These are phyloP conservation scores for Tricholoma hemisulphureum DNA, from an alignment of 768 basidiomycete species.

Conservation along the genomic window DNA sequence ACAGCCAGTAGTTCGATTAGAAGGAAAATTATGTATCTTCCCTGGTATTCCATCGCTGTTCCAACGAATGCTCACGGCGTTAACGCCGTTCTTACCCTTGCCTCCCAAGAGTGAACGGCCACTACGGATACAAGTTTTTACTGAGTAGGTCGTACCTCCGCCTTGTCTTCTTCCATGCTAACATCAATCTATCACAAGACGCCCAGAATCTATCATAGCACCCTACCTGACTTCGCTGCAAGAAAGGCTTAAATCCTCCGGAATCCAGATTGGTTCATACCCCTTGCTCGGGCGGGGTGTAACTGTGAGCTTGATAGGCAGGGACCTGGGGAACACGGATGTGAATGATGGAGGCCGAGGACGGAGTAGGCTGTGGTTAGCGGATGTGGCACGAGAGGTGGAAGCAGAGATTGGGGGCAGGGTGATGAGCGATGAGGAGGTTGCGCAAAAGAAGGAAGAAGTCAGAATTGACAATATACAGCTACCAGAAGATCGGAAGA, in stretches of 20 bases:
- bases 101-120: slow-evolving; percentile 76
- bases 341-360: slow-evolving; percentile 44
- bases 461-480: neutral
- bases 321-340: slow-evolving; percentile 28
- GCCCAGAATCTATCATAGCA: slow-evolving; percentile 76
- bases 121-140: slow-evolving; percentile 79
- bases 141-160: slow-evolving; percentile 48
- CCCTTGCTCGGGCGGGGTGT: slow-evolving; percentile 64
- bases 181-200: slow-evolving; percentile 33
- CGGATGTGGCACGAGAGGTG: slow-evolving; percentile 60
- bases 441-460: slow-evolving; percentile 46
- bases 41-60: slow-evolving; percentile 89
- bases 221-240: slow-evolving; percentile 83
- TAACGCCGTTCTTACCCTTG: slow-evolving; percentile 74
- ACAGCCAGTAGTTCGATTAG: slow-evolving; percentile 82
- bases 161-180: slow-evolving; percentile 1
- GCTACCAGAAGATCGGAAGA: neutral
- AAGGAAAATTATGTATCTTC: slow-evolving; percentile 85
- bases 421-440: slow-evolving; percentile 64
- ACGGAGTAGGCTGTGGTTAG: slow-evolving; percentile 42
- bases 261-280: slow-evolving; percentile 82
- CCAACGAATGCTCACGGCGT: slow-evolving; percentile 71
- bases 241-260: slow-evolving; percentile 66
- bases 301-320: slow-evolving; percentile 70
- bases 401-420: slow-evolving; percentile 56